Evolutionary conservation across 2,329 filamentous ascomycete species (phyloP), one percentile per base, ranked within the genome.

Genomic region (Laburnicola sp.): DNA sequence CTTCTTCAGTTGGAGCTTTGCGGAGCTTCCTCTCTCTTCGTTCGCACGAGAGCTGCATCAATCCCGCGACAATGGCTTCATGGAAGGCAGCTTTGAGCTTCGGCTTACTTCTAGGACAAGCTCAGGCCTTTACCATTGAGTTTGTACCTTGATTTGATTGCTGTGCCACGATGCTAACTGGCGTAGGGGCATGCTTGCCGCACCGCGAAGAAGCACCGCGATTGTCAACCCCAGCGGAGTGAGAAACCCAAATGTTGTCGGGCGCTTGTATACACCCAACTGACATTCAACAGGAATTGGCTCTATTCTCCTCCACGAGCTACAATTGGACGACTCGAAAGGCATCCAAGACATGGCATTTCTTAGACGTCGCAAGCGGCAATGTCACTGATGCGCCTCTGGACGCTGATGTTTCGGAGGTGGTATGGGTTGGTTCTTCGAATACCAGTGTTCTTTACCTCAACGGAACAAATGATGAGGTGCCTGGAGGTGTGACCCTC

Each of bases 381-480:
- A 61, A 72, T 35, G 59, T 66, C 21, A 67, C 66, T 6, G 63
- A 70, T 27, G 68, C 68, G 5, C 66, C 68, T 10, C 69, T 71
- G 22, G 63, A 60, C 31, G 63, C 63, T 23, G 63, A 56, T 8
- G 66, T 70, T 3, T 68, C 66, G 2, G 69, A 71, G 45, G 58
- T 71, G 6, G 65, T 72, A 9, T 72, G 67, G 67, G 59, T 70
- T 31, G 67, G 68, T 16, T 51, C 63, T 10, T 64, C 63, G 2
- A 59, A 66, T 10, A 68, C 68, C 6, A 74, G 85, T 53, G 78
- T 96, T 25, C 85, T 84, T 47, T 82, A 87, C 51, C 83, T 90
- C 59, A 70, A 80, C 21, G 79, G 80, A 46, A 85, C 86, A 44
- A 85, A 82, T 48, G 89, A 93, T 65, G 56, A 65, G 23, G 59